A percentile compares a stretch with the other conserved stretches of the same genome.
Conservation (phyloP, 495 filamentous ascomycete genomes). For the Penicillium simplicissimum region DNA sequence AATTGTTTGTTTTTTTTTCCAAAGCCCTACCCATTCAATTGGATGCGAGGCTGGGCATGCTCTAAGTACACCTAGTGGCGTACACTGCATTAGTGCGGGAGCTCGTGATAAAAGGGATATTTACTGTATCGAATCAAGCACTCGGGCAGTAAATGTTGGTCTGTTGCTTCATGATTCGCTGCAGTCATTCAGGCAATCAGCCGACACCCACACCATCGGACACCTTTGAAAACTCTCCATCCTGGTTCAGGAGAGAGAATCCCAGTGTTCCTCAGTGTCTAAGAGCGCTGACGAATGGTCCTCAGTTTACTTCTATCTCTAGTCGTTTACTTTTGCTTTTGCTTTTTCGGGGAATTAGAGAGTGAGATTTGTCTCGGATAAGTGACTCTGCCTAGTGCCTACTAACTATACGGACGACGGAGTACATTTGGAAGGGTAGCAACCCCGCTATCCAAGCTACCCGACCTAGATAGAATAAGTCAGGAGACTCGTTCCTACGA, state of each 20-base stretch:
- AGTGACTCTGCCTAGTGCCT: conserved; percentile 2
- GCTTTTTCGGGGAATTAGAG: conserved; percentile 3
- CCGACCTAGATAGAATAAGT: conserved; percentile 1
- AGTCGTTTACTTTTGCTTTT: conserved; percentile 9
- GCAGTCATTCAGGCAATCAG: conserved; percentile 20
- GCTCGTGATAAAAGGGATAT: too few relatives aligned
- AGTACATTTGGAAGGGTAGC: neutral
- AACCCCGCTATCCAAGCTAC: conserved; percentile 9
- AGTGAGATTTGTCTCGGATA: conserved; percentile 19
- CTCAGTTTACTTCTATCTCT: neutral
- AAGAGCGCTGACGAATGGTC: conserved; percentile 9
- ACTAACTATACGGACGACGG: too few relatives aligned
- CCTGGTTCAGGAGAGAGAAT: conserved; percentile 15
- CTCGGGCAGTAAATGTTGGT: too few relatives aligned
- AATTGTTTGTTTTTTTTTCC: too few relatives aligned
- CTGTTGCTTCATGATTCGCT: too few relatives aligned
- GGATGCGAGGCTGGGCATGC: too few relatives aligned
- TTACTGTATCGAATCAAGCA: too few relatives aligned
- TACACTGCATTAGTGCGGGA: too few relatives aligned
- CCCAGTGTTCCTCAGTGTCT: conserved; percentile 17
- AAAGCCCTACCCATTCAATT: too few relatives aligned
- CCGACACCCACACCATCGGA: conserved; percentile 20
- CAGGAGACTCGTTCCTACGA: conserved; percentile 6
- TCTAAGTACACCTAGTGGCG: too few relatives aligned
- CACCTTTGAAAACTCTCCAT: neutral